These are phyloP conservation scores for Mariannaea elegans DNA, from an alignment of 2,329 filamentous ascomycete species.

Conservation along the genomic window DNA sequence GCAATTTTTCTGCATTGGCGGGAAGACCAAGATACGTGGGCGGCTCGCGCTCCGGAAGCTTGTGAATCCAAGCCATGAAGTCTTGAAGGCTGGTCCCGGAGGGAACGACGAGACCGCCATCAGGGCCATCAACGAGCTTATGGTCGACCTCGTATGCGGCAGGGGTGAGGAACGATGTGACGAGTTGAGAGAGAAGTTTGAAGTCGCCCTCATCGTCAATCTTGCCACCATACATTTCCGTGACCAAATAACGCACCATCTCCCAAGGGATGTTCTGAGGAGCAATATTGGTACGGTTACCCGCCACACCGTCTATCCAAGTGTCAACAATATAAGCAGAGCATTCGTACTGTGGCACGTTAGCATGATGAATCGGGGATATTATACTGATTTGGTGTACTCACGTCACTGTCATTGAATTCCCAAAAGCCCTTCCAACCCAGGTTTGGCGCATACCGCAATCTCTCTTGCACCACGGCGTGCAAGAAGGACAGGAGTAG, in stretches of 20 bases:
- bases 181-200: slow-evolving; percentile 74
- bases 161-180: slow-evolving; percentile 81
- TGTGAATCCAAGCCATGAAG: slow-evolving; percentile 91
- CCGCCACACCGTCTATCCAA: slow-evolving; percentile 86
- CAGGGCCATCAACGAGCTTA: slow-evolving; percentile 78
- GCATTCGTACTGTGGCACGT: slow-evolving; percentile 81
- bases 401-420: slow-evolving; percentile 98
- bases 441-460: slow-evolving; percentile 91
- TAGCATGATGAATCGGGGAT: slow-evolving; percentile 6
- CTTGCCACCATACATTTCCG: slow-evolving; percentile 97
- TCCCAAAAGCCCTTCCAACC: slow-evolving; percentile 99
- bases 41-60: slow-evolving; percentile 91
- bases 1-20: slow-evolving; percentile 93
- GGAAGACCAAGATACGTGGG: slow-evolving; percentile 94
- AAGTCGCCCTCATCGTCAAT: slow-evolving; percentile 93
- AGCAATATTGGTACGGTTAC: slow-evolving; percentile 89
- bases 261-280: slow-evolving; percentile 96
- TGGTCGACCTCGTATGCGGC: slow-evolving; percentile 93
- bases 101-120: slow-evolving; percentile 76
- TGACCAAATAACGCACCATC: slow-evolving; percentile 88
- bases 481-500: slow-evolving; percentile 93
- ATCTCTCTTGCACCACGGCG: slow-evolving; percentile 91
- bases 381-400: slow-evolving; percentile 49
- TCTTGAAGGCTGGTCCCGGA: slow-evolving; percentile 83
- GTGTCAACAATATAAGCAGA: slow-evolving; percentile 94